Evolutionary conservation across 1,284 basidiomycete species (phyloP), one percentile per base, ranked within the genome.

Genomic region (Heliocybe sulcata): DNA sequence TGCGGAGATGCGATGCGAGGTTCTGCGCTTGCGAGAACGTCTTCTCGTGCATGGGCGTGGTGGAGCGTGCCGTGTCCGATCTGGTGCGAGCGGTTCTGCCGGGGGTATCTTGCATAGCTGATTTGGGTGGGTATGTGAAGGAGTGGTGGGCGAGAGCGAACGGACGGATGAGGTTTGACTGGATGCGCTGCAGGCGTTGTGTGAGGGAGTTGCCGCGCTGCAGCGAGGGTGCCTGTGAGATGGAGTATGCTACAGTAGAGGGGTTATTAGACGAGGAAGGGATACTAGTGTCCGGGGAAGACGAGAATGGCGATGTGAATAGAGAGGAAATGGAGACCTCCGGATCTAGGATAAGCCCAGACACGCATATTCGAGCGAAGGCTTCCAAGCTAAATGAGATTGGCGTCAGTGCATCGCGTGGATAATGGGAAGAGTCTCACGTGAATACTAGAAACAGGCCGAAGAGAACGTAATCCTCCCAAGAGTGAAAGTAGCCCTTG

Each of bases 281-380:
- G 54, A 63, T 61, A 16, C 56, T 54, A 25, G 60, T 59, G 54
- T 73, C 69, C 9, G 72, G 60, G 45, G 66, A 65, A 51, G 67
- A 51, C 29, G 71, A 61, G 55, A 76, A 73, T 0, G 75, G 69
- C 2, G 76, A 73, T 12, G 73, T 72, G 64, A 86, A 83, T 9
- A 86, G 66, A 22, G 78, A 69, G 23, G 72, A 79, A 3, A 81
- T 67, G 31, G 81, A 81, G 9, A 87, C 74, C 58, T 93, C 88
- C 9, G 95, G 94, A 66, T 98, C 94, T 56, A 98, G 79, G 25
- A 98, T 68, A 60, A 99, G 82, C 16, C 96, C 96, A 11, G 92
- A 94, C 25, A 96, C 90, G 63, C 92, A 82, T 66, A 97, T 94
- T 22, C 95, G 86, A 42, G 92, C 92, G 58, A 91, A 76, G 54